These are phyloP conservation scores for Lachnellula arida DNA, from an alignment of 2,329 filamentous ascomycete genomes.

Conservation along the genomic window DNA sequence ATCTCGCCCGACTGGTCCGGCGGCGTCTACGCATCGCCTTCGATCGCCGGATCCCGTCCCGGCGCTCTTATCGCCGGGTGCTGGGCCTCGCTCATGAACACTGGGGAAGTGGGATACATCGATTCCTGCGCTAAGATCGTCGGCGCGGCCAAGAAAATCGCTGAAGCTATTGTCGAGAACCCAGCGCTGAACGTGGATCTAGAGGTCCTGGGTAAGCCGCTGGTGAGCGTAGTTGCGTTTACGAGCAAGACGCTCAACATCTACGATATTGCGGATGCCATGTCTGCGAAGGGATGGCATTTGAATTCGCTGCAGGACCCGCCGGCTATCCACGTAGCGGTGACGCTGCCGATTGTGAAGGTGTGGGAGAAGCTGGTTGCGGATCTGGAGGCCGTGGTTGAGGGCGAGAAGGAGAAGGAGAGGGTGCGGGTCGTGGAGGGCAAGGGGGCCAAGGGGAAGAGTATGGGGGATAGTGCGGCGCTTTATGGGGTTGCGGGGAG, in stretches of 20 bases:
- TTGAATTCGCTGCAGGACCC: constrained; percentile 90
- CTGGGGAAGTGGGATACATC: constrained; percentile 85
- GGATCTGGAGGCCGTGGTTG: constrained; percentile 64
- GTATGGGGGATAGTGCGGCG: constrained; percentile 74
- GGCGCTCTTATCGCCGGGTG: constrained; percentile 93
- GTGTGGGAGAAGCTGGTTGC: constrained; percentile 73
- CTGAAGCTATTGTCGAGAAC: constrained; percentile 65
- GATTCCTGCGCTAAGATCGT: constrained; percentile 85
- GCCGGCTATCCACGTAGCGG: constrained; percentile 87
- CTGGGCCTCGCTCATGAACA: constrained; percentile 86
- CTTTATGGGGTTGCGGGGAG: constrained; percentile 94
- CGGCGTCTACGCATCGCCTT: constrained; percentile 91
- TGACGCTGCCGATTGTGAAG: constrained; percentile 79
- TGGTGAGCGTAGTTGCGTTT: constrained; percentile 90
- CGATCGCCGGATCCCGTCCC: constrained; percentile 84
- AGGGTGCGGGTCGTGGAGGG: constrained; percentile 66
- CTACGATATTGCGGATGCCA: constrained; percentile 89
- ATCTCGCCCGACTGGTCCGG: constrained; percentile 92
- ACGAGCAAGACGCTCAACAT: constrained; percentile 78
- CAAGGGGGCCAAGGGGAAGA: constrained; percentile 59
- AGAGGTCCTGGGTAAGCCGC: constrained; percentile 74
- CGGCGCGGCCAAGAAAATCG: constrained; percentile 77
- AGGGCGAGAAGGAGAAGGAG: constrained; percentile 77
- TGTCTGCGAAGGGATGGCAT: constrained; percentile 86
- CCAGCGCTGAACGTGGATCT: constrained; percentile 68